Evolutionary conservation across 108 stramenopile genomes (phyloP).

Genomic region (Schizochytrium sp.): DNA sequence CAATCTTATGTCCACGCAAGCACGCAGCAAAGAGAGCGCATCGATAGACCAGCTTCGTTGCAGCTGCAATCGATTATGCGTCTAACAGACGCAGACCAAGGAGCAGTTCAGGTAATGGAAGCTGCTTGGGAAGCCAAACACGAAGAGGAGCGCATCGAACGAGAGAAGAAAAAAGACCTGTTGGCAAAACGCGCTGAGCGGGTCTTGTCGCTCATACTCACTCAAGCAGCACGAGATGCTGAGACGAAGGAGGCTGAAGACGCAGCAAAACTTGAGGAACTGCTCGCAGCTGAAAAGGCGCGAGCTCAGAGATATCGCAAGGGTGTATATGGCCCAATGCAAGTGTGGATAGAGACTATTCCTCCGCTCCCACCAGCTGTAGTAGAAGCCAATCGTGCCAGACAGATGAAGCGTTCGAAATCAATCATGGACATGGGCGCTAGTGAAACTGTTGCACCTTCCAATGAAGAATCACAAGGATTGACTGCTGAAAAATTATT

Average conservation of each 20-base stretch:
- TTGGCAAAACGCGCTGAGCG: constrained; percentile 15
- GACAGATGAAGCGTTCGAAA: neutral
- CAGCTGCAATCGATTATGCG: neutral
- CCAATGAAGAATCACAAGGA: neutral
- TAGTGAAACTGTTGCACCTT: neutral
- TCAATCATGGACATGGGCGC: neutral
- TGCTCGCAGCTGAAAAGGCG: constrained; percentile 1
- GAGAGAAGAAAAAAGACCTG: neutral
- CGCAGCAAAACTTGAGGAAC: neutral
- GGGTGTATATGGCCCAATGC: neutral
- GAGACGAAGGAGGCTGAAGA: neutral
- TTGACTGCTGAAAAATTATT: neutral
- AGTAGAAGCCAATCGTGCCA: neutral
- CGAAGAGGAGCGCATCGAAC: neutral
- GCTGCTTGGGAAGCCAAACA: neutral
- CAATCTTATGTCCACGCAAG: neutral
- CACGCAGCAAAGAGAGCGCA: neutral
- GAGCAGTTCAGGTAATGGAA: neutral
- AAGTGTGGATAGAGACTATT: neutral
- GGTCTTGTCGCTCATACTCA: neutral
- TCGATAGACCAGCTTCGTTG: neutral
- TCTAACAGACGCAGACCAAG: neutral
- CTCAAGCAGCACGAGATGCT: neutral
- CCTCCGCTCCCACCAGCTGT: neutral
- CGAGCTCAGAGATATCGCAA: constrained; percentile 33